Base-by-base conservation (phyloP, 495 filamentous ascomycete species). In the Bacidia rubella region DNA sequence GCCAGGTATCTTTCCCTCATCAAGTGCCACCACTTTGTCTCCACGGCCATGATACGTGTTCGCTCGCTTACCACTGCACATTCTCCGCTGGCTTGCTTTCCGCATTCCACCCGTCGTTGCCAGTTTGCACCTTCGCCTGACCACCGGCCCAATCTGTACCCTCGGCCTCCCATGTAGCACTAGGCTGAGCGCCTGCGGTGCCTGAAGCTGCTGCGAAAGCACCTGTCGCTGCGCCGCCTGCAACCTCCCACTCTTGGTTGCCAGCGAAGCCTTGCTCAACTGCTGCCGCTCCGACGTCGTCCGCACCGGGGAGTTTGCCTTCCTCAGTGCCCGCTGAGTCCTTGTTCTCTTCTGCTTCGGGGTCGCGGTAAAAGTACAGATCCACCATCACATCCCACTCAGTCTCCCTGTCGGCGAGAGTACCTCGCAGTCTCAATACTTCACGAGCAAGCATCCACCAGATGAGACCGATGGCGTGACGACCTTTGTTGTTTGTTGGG, bases 301-400 rank as follows among this genome's bases (percentile, higher is more conserved):
- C 92, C 55, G 76, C 83, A 64, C 79, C 79, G 46, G 86, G 76
- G 54, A 79, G 70, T 79, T 82, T 82, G 55, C 75, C 54, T 63
- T 78, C 76, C 43, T 81, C 79, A 52, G 63, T 61, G 27, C 63
- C 62, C 38, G 74, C 69, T 52, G 84, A 78, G 76, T 95, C 89
- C 81, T 95, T 93, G 73, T 87, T 85, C 77, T 86, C 89, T 79
- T 96, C 89, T 59, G 92, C 89, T 76, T 98, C 92, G 55, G 92
- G 92, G 70, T 98, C 92, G 70, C 92, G 93, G 85, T 98, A 98
- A 81, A 98, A 98, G 87, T 98, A 98, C 61, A 98, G 80, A 83
- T 98, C 92, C 62, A 90, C 85, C 85, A 97, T 96, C 69, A 90
- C 82, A 64, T 98, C 92, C 92, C 92, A 98, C 69, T 93, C 86